Evolutionary conservation across 139 green algal genomes (phyloP).

Genomic region (Picochlorum sp.): DNA sequence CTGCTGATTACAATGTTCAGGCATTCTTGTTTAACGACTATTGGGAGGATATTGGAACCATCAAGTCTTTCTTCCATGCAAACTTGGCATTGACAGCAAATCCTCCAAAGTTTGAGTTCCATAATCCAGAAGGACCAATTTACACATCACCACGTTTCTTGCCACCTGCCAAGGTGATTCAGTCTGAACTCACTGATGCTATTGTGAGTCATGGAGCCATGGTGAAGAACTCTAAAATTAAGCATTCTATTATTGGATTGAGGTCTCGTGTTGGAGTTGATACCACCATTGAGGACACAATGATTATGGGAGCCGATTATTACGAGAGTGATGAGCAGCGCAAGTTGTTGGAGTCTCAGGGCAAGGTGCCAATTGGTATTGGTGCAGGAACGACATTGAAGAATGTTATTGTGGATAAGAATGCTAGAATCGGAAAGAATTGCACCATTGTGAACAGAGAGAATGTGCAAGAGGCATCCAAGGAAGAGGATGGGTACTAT

Average conservation of each 20-base stretch:
- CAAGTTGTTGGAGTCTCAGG: conserved; percentile 40
- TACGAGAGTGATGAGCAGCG: conserved; percentile 88
- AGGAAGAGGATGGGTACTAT: conserved; percentile 81
- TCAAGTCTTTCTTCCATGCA: conserved; percentile 98
- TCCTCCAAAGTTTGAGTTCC: conserved; percentile 89
- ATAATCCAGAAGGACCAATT: conserved; percentile 92
- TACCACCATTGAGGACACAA: conserved; percentile 60
- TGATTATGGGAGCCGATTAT: conserved; percentile 97
- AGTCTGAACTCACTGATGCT: conserved; percentile 50
- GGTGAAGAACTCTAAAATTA: conserved; percentile 70
- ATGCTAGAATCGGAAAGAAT: conserved; percentile 89
- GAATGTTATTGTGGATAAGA: conserved; percentile 99
- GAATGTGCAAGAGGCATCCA: conserved; percentile 74
- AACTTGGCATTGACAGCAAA: conserved; percentile 89
- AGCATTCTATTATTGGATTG: conserved; percentile 90
- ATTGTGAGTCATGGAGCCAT: conserved; percentile 77
- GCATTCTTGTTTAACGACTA: conserved; percentile 98
- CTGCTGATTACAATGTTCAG: conserved; percentile 48
- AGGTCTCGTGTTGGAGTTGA: conserved; percentile 58
- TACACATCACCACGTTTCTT: conserved; percentile 97
- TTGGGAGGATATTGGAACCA: conserved; percentile 99
- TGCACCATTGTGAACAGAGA: conserved; percentile 80
- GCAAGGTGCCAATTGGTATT: conserved; percentile 87
- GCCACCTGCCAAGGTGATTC: conserved; percentile 85
- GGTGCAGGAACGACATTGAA: conserved; percentile 62